phyloP scores from a whole-genome alignment of 108 stramenopile species.

The Pseudonitzschia multiseries region DNA sequence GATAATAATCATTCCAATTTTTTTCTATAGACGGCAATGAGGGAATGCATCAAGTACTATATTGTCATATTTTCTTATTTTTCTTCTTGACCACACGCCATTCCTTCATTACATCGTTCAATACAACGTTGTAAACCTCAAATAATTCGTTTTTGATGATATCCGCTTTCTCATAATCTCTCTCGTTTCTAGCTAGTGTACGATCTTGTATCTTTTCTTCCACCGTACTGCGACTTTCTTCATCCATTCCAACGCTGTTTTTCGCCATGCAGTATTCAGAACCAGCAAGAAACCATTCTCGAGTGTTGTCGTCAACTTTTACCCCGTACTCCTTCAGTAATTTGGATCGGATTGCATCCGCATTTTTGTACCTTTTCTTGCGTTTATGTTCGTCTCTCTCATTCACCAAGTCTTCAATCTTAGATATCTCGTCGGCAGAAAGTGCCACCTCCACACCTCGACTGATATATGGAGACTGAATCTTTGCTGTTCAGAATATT shows the following conservation, averaged over 20 bases:
- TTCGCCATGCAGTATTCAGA: conserved; percentile 1
- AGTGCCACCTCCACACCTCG: conserved; percentile 40
- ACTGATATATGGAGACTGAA: conserved; percentile 15
- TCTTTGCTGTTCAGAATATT: background rate
- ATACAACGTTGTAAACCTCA: conserved; percentile 41
- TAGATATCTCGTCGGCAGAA: conserved; percentile 32
- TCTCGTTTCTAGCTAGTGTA: conserved; percentile 30
- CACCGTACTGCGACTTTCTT: conserved; percentile 2
- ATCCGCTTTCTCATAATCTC: conserved; percentile 59
- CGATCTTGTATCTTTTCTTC: conserved; percentile 33
- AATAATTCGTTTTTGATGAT: conserved; percentile 47
- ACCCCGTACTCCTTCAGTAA: conserved; percentile 41
- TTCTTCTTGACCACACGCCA: conserved; percentile 33
- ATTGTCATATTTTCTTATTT: too few species aligned
- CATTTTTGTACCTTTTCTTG: conserved; percentile 44
- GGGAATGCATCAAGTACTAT: too few species aligned
- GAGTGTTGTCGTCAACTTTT: conserved; percentile 46
- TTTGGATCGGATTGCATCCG: conserved; percentile 58
- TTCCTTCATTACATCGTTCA: conserved; percentile 55
- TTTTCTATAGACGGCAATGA: too few species aligned
- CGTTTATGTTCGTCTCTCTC: conserved; percentile 45
- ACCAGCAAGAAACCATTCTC: conserved; percentile 44
- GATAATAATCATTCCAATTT: too few species aligned
- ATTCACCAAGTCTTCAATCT: conserved; percentile 31
- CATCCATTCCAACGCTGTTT: conserved; percentile 2